Conservation (phyloP, 129 eudicot genomes). For the Scalesia atractyloides region DNA sequence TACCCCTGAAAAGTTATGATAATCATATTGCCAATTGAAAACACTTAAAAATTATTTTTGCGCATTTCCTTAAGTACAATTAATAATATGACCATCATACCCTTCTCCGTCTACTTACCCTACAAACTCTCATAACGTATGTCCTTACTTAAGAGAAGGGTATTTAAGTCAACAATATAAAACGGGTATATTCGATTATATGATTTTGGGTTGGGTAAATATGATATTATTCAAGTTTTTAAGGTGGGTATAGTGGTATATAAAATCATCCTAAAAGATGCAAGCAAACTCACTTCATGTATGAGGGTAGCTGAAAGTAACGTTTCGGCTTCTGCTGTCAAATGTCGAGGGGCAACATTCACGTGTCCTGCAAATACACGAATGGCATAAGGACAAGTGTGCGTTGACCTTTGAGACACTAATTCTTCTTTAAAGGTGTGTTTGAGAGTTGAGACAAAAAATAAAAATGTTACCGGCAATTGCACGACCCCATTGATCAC, state of each 20-base stretch:
- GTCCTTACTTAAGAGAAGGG: background rate
- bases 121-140: background rate
- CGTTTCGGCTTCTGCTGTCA: constrained; percentile 1
- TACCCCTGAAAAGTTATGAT: too few relatives aligned
- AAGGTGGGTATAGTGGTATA: background rate
- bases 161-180: background rate
- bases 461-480: constrained; percentile 68
- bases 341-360: background rate
- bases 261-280: background rate
- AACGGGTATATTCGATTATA: background rate
- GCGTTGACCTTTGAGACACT: background rate
- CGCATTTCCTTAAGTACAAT: too few relatives aligned
- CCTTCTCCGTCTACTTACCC: background rate
- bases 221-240: background rate
- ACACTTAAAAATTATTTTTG: too few relatives aligned
- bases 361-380: background rate
- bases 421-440: background rate
- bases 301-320: constrained; percentile 7
- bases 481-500: constrained; percentile 99
- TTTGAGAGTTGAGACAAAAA: background rate
- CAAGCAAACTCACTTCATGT: background rate
- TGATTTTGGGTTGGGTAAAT: background rate
- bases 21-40: too few relatives aligned
- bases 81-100: background rate
- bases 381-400: background rate